Percentiles rank a stretch among this genome's conserved stretches.
phyloP scores from a whole-genome alignment of 2,329 filamentous ascomycete genomes.

The Monosporascus sp. region DNA sequence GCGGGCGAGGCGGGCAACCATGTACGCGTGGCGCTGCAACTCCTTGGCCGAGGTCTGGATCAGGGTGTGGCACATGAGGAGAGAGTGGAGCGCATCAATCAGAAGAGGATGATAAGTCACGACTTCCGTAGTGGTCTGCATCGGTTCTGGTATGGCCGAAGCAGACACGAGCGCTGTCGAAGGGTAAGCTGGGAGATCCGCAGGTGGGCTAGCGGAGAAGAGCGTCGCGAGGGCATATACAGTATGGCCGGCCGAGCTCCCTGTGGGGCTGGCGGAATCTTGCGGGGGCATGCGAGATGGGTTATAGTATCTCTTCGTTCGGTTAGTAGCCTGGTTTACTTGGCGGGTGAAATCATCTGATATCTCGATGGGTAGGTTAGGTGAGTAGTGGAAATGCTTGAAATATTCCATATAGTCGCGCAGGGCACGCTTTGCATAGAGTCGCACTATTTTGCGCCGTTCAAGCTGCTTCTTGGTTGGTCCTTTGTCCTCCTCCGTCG shows the following conservation, averaged over 20 bases:
- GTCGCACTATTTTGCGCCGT: slow-evolving; percentile 64
- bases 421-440: slow-evolving; percentile 69
- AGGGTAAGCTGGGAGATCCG: slow-evolving; percentile 64
- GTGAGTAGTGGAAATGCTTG: slow-evolving; percentile 72
- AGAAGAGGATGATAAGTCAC: slow-evolving; percentile 79
- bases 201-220: slow-evolving; percentile 63
- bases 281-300: slow-evolving; percentile 37
- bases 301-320: slow-evolving; percentile 22
- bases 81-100: slow-evolving; percentile 70
- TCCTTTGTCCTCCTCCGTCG: slow-evolving; percentile 9
- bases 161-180: slow-evolving; percentile 32
- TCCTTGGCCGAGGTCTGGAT: slow-evolving; percentile 74
- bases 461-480: slow-evolving; percentile 36
- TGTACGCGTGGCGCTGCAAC: slow-evolving; percentile 72
- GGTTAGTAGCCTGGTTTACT: slow-evolving; percentile 46
- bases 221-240: slow-evolving; percentile 52
- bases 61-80: slow-evolving; percentile 74
- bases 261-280: slow-evolving; percentile 29
- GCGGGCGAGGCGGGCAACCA: slow-evolving; percentile 69
- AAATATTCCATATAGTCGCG: slow-evolving; percentile 71
- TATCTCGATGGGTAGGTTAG: slow-evolving; percentile 57
- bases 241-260: slow-evolving; percentile 27
- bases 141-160: slow-evolving; percentile 19
- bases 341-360: slow-evolving; percentile 53
- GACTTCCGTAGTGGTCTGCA: slow-evolving; percentile 46